Base-by-base conservation (phyloP, 257 asterid species). In the Solanum sparsipilum region DNA sequence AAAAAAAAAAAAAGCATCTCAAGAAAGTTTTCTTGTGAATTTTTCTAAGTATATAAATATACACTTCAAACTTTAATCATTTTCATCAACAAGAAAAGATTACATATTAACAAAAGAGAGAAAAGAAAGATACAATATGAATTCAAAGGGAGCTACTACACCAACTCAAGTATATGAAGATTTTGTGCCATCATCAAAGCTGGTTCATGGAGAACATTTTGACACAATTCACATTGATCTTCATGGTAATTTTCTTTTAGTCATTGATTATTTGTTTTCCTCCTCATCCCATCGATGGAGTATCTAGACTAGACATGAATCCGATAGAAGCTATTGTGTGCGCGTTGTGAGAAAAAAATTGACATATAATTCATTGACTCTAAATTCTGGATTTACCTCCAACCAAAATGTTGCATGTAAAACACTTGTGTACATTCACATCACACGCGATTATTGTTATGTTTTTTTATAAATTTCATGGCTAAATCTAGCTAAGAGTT, bases 211-310 rank as follows among this genome's bases (percentile, higher is more conserved):
- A 90, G 89, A 91, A 85, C 95, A 94, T 39, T 88, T 91, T 87
- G 93, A 92, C 90, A 95, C 94, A 36, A 89, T 95, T 87, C 88
- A 92, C 68, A 4, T 95, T 52, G 79, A 92, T 91, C 91, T 96
- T 39, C 94, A 95, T 2, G 98, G 99, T 94, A 73, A 6, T 76
- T 3, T 75, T 13, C 35, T 18, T 29, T 38, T 29, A 3, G 3
- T 74, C 38, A 46, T 21, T 23, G 25, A 35, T 84, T n/a, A 27
- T 36, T 36, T 38, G 36, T 60, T 52, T 18, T 20, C 41, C 27
- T 72, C 79, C 27, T 29, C 75, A 5, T 18, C 31, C 20, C 6
- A 23, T 10, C 21, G 23, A 15, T 34, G 12, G 7, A 3, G 73
- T 35, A 29, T 38, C 23, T 34, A 38, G 29, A 58, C 25, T 36